Evolutionary conservation across 768 basidiomycete species (phyloP), one percentile per base, ranked within the genome.

Genomic region (Xerocomellus intermedius): DNA sequence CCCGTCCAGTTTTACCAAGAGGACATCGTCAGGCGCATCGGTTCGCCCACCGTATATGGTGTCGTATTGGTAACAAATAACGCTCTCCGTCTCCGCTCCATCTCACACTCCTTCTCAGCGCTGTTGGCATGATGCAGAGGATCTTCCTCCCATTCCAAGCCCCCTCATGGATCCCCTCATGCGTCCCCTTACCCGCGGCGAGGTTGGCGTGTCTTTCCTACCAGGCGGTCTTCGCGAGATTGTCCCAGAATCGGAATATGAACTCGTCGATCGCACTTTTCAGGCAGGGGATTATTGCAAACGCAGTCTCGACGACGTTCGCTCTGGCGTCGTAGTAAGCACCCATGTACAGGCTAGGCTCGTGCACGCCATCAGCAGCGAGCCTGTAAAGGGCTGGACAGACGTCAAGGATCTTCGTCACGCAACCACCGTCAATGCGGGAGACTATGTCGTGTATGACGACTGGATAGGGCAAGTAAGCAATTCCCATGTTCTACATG

Each of bases 391-490:
- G 5, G 84, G 79, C 8, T 94, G 89, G 90, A 79, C 80, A 59
- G 75, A 78, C 10, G 62, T 77, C 52, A 74, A 79, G 37, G 83
- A 89, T 46, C 67, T 94, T 24, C 78, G 81, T 60, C 76, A 77
- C 22, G 77, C 79, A 24, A 72, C 77, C 32, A 81, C 84, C 28
- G 79, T 89, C 24, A 89, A 89, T 55, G 78, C 89, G 37, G 87
- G 89, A 7, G 91, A 94, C 70, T 91, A 86, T 74, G 90, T 95
- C 45, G 75, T 85, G 17, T 83, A 84, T 64, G 82, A 89, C 60
- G 83, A 92, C 68, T 97, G 94, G 94, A 76, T 96, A 64, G 94
- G 94, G 49, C 91, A 93, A 79, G 91, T 90, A 68, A 67, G 82
- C 36, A 38, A 39, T 50, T n/a, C 30, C 55, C 56, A 54, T 54